A percentile compares a stretch with the other conserved stretches of the same genome.
Conservation (phyloP, 2,329 filamentous ascomycete species). For the Hymenoscyphus albidus region DNA sequence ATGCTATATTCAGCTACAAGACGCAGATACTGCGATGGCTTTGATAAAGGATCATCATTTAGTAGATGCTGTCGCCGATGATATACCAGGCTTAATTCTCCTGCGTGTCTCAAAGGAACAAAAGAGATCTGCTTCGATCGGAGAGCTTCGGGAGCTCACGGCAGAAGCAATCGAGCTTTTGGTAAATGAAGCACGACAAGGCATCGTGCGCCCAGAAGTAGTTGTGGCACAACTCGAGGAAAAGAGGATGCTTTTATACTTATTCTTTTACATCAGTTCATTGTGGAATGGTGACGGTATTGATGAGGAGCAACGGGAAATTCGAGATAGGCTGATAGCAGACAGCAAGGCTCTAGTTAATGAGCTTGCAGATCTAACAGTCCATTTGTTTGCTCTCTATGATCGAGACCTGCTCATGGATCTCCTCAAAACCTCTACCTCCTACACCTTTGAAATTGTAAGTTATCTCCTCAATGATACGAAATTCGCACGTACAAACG, state of each 20-base stretch:
- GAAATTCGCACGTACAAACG: not conserved
- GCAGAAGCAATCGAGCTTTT: slow-evolving; percentile 81
- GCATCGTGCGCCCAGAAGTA: slow-evolving; percentile 71
- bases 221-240: slow-evolving; percentile 75
- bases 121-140: slow-evolving; percentile 58
- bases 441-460: slow-evolving; percentile 80
- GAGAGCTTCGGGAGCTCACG: slow-evolving; percentile 75
- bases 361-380: slow-evolving; percentile 79
- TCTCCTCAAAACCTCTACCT: slow-evolving; percentile 78
- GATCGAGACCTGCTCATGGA: slow-evolving; percentile 79
- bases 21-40: slow-evolving; percentile 83
- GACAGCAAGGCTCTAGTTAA: slow-evolving; percentile 71
- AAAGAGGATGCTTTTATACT: slow-evolving; percentile 66
- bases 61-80: slow-evolving; percentile 82
- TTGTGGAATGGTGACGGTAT: slow-evolving; percentile 77
- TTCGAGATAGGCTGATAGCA: slow-evolving; percentile 52
- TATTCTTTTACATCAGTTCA: slow-evolving; percentile 87
- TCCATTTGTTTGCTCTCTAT: slow-evolving; percentile 81
- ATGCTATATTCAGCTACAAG: slow-evolving; percentile 86
- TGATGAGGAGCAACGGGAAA: slow-evolving; percentile 49
- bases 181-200: slow-evolving; percentile 86
- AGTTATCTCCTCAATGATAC: slow-evolving; percentile 2
- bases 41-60: slow-evolving; percentile 85
- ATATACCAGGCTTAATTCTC: slow-evolving; percentile 84
- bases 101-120: slow-evolving; percentile 76